A percentile compares a stretch with the other conserved stretches of the same genome.
phyloP scores from a whole-genome alignment of 2,329 filamentous ascomycete genomes.

The Drechslerella coelobrocha region DNA sequence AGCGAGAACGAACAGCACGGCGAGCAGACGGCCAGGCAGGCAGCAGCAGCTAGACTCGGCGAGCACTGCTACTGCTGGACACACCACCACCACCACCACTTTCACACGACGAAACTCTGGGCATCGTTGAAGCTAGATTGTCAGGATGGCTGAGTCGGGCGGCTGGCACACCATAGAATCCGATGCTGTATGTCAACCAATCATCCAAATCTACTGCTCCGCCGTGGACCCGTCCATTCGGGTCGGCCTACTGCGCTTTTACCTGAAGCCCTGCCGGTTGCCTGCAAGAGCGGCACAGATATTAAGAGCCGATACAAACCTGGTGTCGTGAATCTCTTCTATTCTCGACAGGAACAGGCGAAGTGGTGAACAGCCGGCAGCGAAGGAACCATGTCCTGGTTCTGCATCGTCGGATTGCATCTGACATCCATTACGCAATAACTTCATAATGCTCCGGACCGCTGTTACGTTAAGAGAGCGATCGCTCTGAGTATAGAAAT shows the following conservation, averaged over 20 bases:
- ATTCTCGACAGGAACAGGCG: slow-evolving; percentile 23
- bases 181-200: slow-evolving; percentile 67
- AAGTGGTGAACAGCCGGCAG: slow-evolving; percentile 12
- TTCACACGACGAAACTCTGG: too few relatives aligned
- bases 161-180: slow-evolving; percentile 99
- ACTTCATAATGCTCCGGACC: slow-evolving; percentile 24
- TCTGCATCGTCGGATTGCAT: slow-evolving; percentile 14
- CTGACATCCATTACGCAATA: slow-evolving; percentile 17
- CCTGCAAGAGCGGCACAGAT: slow-evolving; percentile 36
- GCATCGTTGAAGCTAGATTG: slow-evolving; percentile 1
- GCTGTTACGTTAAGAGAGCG: not conserved
- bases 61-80: too few relatives aligned
- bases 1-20: too few relatives aligned
- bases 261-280: slow-evolving; percentile 8
- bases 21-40: slow-evolving; percentile 23
- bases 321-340: slow-evolving; percentile 4
- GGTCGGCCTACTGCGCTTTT: slow-evolving; percentile 35
- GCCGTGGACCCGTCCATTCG: slow-evolving; percentile 18
- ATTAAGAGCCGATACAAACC: slow-evolving; percentile 10
- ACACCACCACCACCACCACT: too few relatives aligned
- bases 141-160: slow-evolving; percentile 63
- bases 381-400: slow-evolving; percentile 8
- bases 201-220: slow-evolving; percentile 22
- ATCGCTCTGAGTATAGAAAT: not conserved
- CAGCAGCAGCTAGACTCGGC: slow-evolving; percentile 13